phyloP scores from a whole-genome alignment of 2,329 filamentous ascomycete genomes.

The Claviceps maximensis region DNA sequence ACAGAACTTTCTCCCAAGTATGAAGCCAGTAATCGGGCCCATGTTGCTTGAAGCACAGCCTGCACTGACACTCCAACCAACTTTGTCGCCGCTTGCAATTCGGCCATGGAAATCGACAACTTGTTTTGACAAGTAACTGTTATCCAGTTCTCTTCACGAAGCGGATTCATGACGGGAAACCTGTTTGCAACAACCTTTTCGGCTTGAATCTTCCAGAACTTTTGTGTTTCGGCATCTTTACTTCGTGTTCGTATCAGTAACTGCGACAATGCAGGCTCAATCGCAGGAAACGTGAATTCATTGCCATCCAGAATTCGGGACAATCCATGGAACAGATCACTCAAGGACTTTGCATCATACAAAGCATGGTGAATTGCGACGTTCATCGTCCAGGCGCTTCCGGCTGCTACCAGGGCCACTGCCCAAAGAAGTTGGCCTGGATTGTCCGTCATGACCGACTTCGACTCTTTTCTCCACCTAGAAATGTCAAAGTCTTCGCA shows the following conservation, averaged over 20 bases:
- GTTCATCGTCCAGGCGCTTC: constrained; percentile 21
- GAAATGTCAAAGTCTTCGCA: not conserved
- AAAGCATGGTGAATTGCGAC: constrained; percentile 62
- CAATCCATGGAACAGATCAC: constrained; percentile 50
- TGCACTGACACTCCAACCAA: constrained; percentile 57
- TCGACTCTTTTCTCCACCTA: constrained; percentile 24
- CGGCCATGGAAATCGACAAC: constrained; percentile 25
- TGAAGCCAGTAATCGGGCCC: constrained; percentile 59
- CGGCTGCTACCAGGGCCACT: constrained; percentile 31
- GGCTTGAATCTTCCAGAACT: constrained; percentile 52
- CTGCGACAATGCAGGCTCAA: constrained; percentile 25
- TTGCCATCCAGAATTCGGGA: constrained; percentile 13
- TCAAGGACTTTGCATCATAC: constrained; percentile 70
- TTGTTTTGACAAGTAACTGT: constrained; percentile 20
- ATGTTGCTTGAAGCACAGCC: constrained; percentile 61
- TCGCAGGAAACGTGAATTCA: constrained; percentile 5
- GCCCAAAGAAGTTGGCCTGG: constrained; percentile 51
- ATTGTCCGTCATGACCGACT: constrained; percentile 22
- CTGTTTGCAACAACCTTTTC: constrained; percentile 43
- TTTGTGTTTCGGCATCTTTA: constrained; percentile 21
- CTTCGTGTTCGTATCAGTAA: constrained; percentile 25
- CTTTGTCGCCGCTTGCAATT: constrained; percentile 44
- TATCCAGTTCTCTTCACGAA: constrained; percentile 25
- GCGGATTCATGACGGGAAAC: constrained; percentile 66
- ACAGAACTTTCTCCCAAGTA: constrained; percentile 65